Base-by-base conservation (phyloP, 1,284 basidiomycete species). In the Testicularia cyperi region DNA sequence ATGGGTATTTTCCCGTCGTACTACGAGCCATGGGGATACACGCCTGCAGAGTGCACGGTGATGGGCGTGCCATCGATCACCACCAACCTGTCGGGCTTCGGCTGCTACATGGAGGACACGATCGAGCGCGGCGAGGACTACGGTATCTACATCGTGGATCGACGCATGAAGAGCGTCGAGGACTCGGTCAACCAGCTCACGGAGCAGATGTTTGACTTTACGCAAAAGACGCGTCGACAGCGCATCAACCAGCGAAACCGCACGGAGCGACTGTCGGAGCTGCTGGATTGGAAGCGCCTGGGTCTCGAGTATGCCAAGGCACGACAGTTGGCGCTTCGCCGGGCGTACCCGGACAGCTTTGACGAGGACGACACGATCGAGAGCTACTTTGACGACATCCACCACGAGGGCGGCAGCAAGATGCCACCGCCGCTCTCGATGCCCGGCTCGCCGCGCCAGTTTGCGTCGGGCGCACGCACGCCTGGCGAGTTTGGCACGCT, bases 71-170 rank as follows among this genome's bases (percentile, higher is more conserved):
- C 94, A 0, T 90, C 87, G 36, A 86, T 97, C 57, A 97, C 94
- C 21, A 98, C 94, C 47, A 97, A 98, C 80, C 81, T 98, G 30
- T 95, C 91, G 21, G 94, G 94, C 29, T 95, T 96, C 67, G 92
- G 92, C 19, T 96, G 91, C 78, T 96, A 95, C 81, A 94, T 97
- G 88, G 90, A 95, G 78, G 94, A 98, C 76, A 83, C 95, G n/a
- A 92, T 98, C 68, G 94, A 98, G 68, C 85, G 78, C 57, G 70
- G 69, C 31, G 72, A 80, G 54, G 82, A 83, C 72, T 82, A 82
- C 69, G 77, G 76, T 20, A 78, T 79, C 70, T 96, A 96, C 80
- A 97, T 97, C 77, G 86, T 96, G 70, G 92, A 97, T 77, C 84
- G 94, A 38, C 85, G 92, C 36, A 84, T 84, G 79, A 86, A 91